Base-by-base conservation (phyloP, 805 yeast genomes). In the Wickerhamiella bombiphila region DNA sequence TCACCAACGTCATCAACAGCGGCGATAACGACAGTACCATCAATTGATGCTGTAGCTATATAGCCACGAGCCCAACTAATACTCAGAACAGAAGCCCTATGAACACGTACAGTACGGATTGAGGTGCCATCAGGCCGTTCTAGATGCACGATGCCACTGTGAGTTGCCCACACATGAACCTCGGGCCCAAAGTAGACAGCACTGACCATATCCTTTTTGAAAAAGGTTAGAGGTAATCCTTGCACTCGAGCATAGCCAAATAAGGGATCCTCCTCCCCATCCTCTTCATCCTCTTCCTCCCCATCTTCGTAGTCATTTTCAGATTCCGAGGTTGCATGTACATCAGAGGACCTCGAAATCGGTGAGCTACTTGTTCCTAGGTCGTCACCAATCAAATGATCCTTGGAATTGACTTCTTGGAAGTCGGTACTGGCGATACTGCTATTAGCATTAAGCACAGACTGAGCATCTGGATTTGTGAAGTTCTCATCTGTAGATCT, bases 11-110 rank as follows among this genome's bases (percentile, higher is more conserved):
- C 80, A 1, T 45, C 41, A 1, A 81, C 60, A 2, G 85, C 70
- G 0, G 94, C 91, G 3, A 83, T 70, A 1, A 83, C 83, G 0
- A 88, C 79, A 0, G 94, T 80, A 0, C 98, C 98, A 54, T 91
- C 98, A 63, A 88, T 76, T 0, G 96, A 83, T 0, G 86, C 94
- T 0, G 93, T 76, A 0, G 91, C 93, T 42, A 91, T 72, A 50
- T 68, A 73, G 6, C 58, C 58, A 0, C 93, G 91, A 51, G 82
- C 93, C 33, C 36, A 29, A 1, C 79, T 66, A 0, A 83, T 65
- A 0, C 82, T 71, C 30, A 86, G 58, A 2, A 91, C 70, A 0
- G 95, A 82, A 0, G 96, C 85, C 34, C 81, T 66, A 51, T 93
- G 94, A 1, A 88, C 85, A 47, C 82, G 72, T 42, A 81, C 68